Evolutionary conservation across 2,329 filamentous ascomycete genomes (phyloP), one percentile per base, ranked within the genome.

Genomic region (Epichloe sp.): DNA sequence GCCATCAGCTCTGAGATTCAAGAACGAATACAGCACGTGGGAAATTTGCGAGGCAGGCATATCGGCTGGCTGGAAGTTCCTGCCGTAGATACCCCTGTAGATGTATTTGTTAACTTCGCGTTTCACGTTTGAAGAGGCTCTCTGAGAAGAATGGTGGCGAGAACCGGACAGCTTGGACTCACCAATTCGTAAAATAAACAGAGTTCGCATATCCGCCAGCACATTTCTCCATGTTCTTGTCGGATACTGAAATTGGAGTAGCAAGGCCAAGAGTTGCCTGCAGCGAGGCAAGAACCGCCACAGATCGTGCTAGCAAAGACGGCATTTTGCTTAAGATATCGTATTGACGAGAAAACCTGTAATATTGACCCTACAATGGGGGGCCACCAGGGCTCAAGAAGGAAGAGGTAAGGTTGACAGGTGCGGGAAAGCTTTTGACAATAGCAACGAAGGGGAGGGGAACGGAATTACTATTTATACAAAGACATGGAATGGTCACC

Each of bases 21-120:
- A 85, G 66, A 95, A 95, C 2, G 88, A 77, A 60, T 80, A 95
- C 2, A 95, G 74, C 2, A 95, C 73, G 59, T 93, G 86, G 0
- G 85, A 91, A 48, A 95, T 69, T 55, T 88, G 73, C 2, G 79
- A 73, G 2, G 74, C 79, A 0, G 84, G 84, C 8, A 95, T 74
- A 57, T 88, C 74, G 48, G 83, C 76, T 0, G 86, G 84, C 51
- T 85, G 77, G 63, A 85, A 88, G 57, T 86, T 79, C 48, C 88
- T 78, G 23, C 71, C 85, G 62, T 94, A 93, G 51, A 89, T 86
- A 42, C 79, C 83, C 85, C 75, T 77, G 19, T 2, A 17, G 42
- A 45, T 3, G 14, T 23, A 19, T 52, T 7, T 49, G 41, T 36
- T 45, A 37, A 34, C 35, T 31, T 26, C 11, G 36, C 7, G 21